Evolutionary conservation across 371 early-diverging fungal genomes (phyloP), one percentile per base, ranked within the genome.

Genomic region (Apophysomyces elegans): DNA sequence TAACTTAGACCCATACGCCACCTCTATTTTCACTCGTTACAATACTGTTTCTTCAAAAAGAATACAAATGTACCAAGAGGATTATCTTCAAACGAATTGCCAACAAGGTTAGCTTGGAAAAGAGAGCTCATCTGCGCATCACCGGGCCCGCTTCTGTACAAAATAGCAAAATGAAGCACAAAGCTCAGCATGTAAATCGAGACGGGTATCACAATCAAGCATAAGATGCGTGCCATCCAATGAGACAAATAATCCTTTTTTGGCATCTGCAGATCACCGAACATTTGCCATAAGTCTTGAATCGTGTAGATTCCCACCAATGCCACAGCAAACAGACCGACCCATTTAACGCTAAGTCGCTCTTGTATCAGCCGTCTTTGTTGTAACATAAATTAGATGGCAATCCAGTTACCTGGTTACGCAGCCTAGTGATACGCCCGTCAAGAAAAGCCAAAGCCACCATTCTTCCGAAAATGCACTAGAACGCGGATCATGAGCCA

Each of bases 41-140:
- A 11, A 37, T 7, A n/a, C n/a, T n/a, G 6, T 13, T 41, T 36
- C 35, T 21, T 50, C 56, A 14, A 38, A 38, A 16, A 13, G 44
- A 18, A 21, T 32, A 32, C 6, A 47, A 1, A 78, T 79, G 46
- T 83, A 92, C 95, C 87, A 26, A 96, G 81, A 12, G 98, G 98
- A 70, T 94, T 95, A 46, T 85, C 70, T 37, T 77, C 71, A 58
- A 99, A 89, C 36, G 84, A 81, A 76, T 87, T 98, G 13, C 98
- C 98, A 38, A 83, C 68, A n/a, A 99, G 83, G 5, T 89, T 85
- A 2, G 98, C 94, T 74, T 99, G 99, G 83, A 99, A 99, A 14
- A 98, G 78, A 7, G 97, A 96, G 74, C 96, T 94, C 99, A 99
- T 99, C 64, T 95, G 95, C 8, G 96, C 95, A 80, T 99, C 99